Evolutionary conservation across 179 eudicot species (phyloP).

Genomic region (Patellifolia procumbens): DNA sequence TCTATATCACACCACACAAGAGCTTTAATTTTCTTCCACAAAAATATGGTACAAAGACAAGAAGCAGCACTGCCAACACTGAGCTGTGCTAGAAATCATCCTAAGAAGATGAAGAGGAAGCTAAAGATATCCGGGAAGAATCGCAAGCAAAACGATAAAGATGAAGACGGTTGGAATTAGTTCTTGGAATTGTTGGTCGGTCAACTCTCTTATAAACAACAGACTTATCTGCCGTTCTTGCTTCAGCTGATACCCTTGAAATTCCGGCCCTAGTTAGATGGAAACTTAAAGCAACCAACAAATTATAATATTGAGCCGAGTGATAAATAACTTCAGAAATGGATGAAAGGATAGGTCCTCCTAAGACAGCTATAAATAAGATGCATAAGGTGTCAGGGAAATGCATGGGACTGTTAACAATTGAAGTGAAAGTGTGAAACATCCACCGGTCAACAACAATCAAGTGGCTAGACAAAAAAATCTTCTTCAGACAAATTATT

Average conservation of each 20-base stretch:
- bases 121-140: neutral
- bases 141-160: neutral
- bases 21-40: neutral
- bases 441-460: neutral
- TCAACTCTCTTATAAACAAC: neutral
- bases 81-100: neutral
- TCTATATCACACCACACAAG: neutral
- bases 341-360: too few relatives aligned
- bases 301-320: neutral
- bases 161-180: neutral
- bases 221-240: neutral
- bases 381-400: neutral
- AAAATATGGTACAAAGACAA: neutral
- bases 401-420: neutral
- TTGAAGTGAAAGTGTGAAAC: neutral
- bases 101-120: neutral
- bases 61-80: neutral
- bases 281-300: neutral
- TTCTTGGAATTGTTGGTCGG: neutral
- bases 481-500: neutral
- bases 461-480: neutral
- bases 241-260: neutral
- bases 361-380: neutral
- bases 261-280: neutral
- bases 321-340: neutral